phyloP scores from a whole-genome alignment of 805 yeast genomes.

The Priceomyces castillae region DNA sequence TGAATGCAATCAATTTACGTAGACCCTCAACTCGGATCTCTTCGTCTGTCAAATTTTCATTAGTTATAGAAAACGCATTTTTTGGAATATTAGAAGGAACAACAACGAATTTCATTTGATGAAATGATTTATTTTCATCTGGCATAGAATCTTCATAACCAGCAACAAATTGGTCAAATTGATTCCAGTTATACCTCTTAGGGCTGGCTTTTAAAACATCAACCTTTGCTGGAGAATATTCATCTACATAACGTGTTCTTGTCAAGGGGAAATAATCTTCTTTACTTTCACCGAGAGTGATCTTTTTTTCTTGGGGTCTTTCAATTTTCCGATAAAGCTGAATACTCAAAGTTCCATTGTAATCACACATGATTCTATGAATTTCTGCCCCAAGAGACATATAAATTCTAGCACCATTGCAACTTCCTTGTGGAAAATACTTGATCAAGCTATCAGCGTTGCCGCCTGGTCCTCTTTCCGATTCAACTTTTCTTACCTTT shows the following conservation, averaged over 20 bases:
- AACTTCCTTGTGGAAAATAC: conserved; percentile 45
- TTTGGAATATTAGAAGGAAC: conserved; percentile 74
- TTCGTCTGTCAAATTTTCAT: conserved; percentile 71
- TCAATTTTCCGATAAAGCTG: conserved; percentile 54
- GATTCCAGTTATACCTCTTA: conserved; percentile 78
- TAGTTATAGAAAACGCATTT: conserved; percentile 44
- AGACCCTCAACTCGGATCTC: conserved; percentile 93
- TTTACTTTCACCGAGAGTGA: conserved; percentile 10
- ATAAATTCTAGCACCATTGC: conserved; percentile 63
- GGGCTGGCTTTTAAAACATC: conserved; percentile 55
- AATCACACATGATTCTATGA: conserved; percentile 76
- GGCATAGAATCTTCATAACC: conserved; percentile 79
- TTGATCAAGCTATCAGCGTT: conserved; percentile 54
- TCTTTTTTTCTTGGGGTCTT: conserved; percentile 6
- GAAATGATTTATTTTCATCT: conserved; percentile 50
- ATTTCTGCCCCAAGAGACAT: conserved; percentile 78
- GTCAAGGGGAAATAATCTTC: conserved; percentile 42
- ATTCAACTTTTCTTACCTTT: conserved; percentile 63
- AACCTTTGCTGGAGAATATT: conserved; percentile 55
- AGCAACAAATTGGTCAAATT: conserved; percentile 85
- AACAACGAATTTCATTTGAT: conserved; percentile 78
- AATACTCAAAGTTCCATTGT: conserved; percentile 69
- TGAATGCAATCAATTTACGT: conserved; percentile 58
- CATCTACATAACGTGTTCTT: conserved; percentile 74
- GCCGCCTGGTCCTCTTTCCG: conserved; percentile 53